A percentile compares a stretch with the other conserved stretches of the same genome.
Evolutionary conservation across 345 rosid species (phyloP).

Genomic region (Camelina neglecta): DNA sequence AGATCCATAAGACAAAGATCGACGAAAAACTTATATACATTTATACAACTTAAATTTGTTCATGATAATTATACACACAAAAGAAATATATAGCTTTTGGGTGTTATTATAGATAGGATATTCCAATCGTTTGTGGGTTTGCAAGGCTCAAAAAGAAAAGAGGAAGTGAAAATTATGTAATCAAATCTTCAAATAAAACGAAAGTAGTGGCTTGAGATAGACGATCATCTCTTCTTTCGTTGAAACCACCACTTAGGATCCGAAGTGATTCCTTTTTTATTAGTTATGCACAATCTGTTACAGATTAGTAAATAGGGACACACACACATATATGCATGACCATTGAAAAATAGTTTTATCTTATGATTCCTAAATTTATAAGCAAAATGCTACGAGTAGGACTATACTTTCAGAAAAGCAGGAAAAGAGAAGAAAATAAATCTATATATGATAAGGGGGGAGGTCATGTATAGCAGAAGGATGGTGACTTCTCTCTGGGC

Average conservation of each 20-base stretch:
- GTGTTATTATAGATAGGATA: slow-evolving; percentile 12
- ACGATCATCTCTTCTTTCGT: neutral
- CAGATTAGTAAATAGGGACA: neutral
- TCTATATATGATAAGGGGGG: too few species aligned
- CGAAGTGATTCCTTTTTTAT: neutral
- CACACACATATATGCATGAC: slow-evolving; percentile 28
- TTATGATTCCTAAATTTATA: slow-evolving; percentile 4
- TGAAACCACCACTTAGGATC: neutral
- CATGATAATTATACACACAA: neutral
- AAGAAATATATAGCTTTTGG: neutral
- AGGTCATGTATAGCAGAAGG: slow-evolving; percentile 31
- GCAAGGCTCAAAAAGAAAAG: neutral
- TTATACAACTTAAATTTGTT: neutral
- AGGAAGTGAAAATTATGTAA: too few species aligned
- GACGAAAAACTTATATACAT: slow-evolving; percentile 3
- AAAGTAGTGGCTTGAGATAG: slow-evolving; percentile 1
- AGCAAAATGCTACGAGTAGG: neutral
- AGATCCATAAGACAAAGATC: slow-evolving; percentile 20
- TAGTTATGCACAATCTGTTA: neutral
- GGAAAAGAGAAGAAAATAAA: slow-evolving; percentile 15
- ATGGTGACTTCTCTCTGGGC: slow-evolving; percentile 42
- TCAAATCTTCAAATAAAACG: neutral
- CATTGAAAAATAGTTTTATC: neutral
- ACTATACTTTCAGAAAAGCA: slow-evolving; percentile 22
- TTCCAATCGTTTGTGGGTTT: slow-evolving; percentile 5